Evolutionary conservation across 2,329 filamentous ascomycete genomes (phyloP), one percentile per base, ranked within the genome.

Genomic region (Sporothrix globosa): DNA sequence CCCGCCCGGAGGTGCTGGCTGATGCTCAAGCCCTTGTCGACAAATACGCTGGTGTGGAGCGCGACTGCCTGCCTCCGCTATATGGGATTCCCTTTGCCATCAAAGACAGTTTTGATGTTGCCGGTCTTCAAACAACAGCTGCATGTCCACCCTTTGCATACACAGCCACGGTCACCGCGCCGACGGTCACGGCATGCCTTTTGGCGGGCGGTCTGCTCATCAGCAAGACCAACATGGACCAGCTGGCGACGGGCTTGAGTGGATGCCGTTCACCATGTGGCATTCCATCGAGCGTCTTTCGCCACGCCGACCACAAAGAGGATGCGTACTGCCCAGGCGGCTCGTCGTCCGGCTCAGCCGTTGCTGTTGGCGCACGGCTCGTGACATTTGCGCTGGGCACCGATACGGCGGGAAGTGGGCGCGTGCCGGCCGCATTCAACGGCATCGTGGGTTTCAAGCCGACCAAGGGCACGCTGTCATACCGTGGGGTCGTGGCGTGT

Each of bases 241-340:
- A 90, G 76, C 81, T 90, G 4, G 87, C 87, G 2, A 89, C 87
- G 0, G 88, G 88, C 0, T 80, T 90, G 2, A 85, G 83, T 14
- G 88, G 73, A 0, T 69, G 87, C 19, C 86, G 84, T 4, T 87
- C 85, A 1, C 85, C 87, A 0, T 88, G 85, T 72, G 87, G 87
- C 1, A 81, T 76, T 77, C 72, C 76, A 3, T 61, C 84, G 82
- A 69, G 86, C 67, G 75, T 77, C 5, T 77, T 75, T 68, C 75
- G 76, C 69, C 50, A 63, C 21, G 13, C 39, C 9, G 68, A 69
- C 0, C 71, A 48, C 46, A 30, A 73, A 7, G 63, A 50, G 10
- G 46, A 50, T 14, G 19, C 24, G 10, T 75, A 77, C 70, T 75
- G 79, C 24, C 74, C 76, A 0, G 86, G 86, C 11, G 87, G 87